Evolutionary conservation across 2,329 filamentous ascomycete genomes (phyloP).

Genomic region (Ophiosphaerella herpotricha): DNA sequence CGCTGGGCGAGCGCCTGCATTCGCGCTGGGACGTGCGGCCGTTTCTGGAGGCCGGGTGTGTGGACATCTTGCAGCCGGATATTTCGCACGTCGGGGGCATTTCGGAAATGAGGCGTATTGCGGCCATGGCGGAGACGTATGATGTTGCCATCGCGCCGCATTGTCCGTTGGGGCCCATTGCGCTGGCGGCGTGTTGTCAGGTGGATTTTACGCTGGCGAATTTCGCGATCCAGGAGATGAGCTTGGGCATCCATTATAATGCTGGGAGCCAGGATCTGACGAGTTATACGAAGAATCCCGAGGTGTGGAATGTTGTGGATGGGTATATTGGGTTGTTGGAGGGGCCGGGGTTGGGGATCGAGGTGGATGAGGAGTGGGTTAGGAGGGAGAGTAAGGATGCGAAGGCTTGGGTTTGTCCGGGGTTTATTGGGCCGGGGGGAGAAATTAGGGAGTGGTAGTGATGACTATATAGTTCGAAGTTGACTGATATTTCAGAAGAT

Average conservation of each 20-base stretch:
- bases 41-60: conserved; percentile 68
- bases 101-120: conserved; percentile 71
- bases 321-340: conserved; percentile 66
- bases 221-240: conserved; percentile 79
- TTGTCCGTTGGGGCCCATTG: conserved; percentile 74
- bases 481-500: too few species aligned
- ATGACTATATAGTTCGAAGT: too few species aligned
- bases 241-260: conserved; percentile 80
- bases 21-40: conserved; percentile 74
- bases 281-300: conserved; percentile 67
- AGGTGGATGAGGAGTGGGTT: conserved; percentile 70
- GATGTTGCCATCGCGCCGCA: conserved; percentile 76
- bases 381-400: conserved; percentile 63
- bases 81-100: conserved; percentile 74
- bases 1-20: conserved; percentile 73
- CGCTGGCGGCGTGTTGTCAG: conserved; percentile 72
- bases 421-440: conserved; percentile 70
- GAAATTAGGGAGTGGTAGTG: conserved; percentile 69
- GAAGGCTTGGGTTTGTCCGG: conserved; percentile 67
- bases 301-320: conserved; percentile 68
- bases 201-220: conserved; percentile 64
- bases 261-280: conserved; percentile 48
- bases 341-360: conserved; percentile 69
- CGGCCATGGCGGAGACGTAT: conserved; percentile 72
- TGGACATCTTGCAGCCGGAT: conserved; percentile 76